A percentile compares a stretch with the other conserved stretches of the same genome.
Evolutionary conservation across 805 yeast species (phyloP).

Genomic region (Brettanomyces naardenensis): DNA sequence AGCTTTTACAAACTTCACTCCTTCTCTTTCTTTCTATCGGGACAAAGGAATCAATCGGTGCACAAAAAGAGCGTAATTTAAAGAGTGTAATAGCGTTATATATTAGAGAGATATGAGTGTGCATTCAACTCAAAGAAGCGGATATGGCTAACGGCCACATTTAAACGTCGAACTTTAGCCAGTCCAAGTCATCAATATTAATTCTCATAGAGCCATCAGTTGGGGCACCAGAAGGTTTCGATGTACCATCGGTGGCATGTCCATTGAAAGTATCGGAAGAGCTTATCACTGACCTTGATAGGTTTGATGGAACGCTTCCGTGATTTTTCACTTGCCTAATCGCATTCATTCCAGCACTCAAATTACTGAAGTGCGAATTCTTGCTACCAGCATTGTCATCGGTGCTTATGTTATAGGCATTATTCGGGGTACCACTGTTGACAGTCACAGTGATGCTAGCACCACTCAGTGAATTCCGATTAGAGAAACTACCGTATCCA

Average conservation of each 20-base stretch:
- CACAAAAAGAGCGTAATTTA: no score
- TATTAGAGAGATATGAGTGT: no score
- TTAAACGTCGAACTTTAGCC: conserved; percentile 28
- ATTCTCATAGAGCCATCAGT: conserved; percentile 1
- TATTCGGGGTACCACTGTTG: not conserved
- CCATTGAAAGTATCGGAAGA: not conserved
- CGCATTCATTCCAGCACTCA: conserved; percentile 14
- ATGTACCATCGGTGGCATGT: not conserved
- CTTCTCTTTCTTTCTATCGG: no score
- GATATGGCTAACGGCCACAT: not conserved
- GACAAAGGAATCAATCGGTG: no score
- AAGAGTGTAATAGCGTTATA: no score
- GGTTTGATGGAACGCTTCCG: conserved; percentile 5
- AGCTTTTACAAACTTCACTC: no score
- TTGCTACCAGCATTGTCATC: not conserved
- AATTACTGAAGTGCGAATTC: conserved; percentile 10
- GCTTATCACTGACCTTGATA: conserved; percentile 11
- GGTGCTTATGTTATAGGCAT: not conserved
- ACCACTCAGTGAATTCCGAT: not conserved
- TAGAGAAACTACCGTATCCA: conserved; percentile 1
- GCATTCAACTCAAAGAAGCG: no score
- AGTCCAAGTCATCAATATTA: conserved; percentile 24
- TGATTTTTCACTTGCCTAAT: conserved; percentile 7
- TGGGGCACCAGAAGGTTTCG: not conserved
- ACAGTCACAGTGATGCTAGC: not conserved